Base-by-base conservation (phyloP, 1,139 yeast genomes). In the Yamadazyma triangularis region DNA sequence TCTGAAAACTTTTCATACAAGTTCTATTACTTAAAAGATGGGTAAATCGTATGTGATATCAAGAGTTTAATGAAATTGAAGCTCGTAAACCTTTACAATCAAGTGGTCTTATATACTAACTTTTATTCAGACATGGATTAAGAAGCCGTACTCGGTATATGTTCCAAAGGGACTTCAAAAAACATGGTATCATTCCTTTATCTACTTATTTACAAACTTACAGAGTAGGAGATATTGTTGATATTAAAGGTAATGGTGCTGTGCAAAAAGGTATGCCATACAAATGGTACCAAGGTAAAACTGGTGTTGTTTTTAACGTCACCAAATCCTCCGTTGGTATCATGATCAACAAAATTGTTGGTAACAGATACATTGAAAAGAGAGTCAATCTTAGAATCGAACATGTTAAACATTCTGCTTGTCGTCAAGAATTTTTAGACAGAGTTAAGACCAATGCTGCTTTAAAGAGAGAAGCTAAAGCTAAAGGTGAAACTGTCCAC, bases 131-230 rank as follows among this genome's bases (percentile, higher is more conserved):
- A 74, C 96, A 87, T 79, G 98, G 98, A 83, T 88, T 86, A 83
- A 88, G 97, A 89, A 87, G 96, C 62, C 94, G 97, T 80, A 91
- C 97, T 77, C 95, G 98, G 78, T 91, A 91, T 93, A 93, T 94
- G 77, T 91, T 91, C 93, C 87, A 88, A 75, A 91, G 97, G 77
- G 97, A 89, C 83, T 89, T 83, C 87, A 87, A 85, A 81, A 88
- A 87, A 79, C 94, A 89, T 75, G 98, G 98, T 73, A 71, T 81
- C 60, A 79, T 88, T 66, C 80, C 95, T 51, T 76, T 91, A 77
- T 85, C 96, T 56, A 86, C 95, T 66, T 91, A 89, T 93, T 75
- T 91, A 78, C 88, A 86, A 83, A 75, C 79, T 65, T 91, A 93
- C 95, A 87, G 79, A 74, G 96, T 91, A 60, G 98, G 98, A 64